Base-by-base conservation (phyloP, 768 basidiomycete species). In the Ramaria sp. region DNA sequence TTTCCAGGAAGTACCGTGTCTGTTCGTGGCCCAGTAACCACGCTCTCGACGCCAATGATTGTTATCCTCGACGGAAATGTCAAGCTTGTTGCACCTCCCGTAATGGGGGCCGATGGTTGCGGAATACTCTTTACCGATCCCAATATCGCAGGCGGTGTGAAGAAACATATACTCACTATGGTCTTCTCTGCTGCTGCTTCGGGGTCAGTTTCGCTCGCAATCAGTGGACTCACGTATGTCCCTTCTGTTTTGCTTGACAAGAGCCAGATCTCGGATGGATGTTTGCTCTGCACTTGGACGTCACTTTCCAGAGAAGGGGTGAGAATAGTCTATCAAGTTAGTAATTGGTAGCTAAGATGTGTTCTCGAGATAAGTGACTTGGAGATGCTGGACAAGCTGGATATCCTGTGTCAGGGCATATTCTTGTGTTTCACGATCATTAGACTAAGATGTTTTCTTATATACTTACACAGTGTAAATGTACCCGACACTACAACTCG, bases 211-310 rank as follows among this genome's bases (percentile, higher is more conserved):
- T 10, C 1, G 2, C n/a, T 52, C 10, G 47, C 27, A 16, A 45
- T 55, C 25, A 37, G 43, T 27, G 53, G 44, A 20, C 20, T 55
- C 34, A 55, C 53, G 53, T 55, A 37, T 5, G 53, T 48, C 22
- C 22, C n/a, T 34, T 20, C 39, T 34, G n/a, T 43, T 16, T 27
- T 36, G 7, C 22, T 36, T 22, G 8, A 41, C 39, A n/a, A 41
- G n/a, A 16, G 39, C 39, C 39, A 16, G 16, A n/a, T 22, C 8
- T 41, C 4, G 39, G 39, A 9, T 41, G 39, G 39, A 10, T n/a
- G 13, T n/a, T n/a, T 41, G 39, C 18, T n/a, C 39, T 2, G 3
- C n/a, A 41, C 16, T 13, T 34, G 7, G 9, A 34, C 32, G 32
- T 34, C 32, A 34, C 32, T 34, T 9, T 34, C 32, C 32, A 2